phyloP scores from a whole-genome alignment of 169 alveolate genomes.

The Besnoitia besnoiti region DNA sequence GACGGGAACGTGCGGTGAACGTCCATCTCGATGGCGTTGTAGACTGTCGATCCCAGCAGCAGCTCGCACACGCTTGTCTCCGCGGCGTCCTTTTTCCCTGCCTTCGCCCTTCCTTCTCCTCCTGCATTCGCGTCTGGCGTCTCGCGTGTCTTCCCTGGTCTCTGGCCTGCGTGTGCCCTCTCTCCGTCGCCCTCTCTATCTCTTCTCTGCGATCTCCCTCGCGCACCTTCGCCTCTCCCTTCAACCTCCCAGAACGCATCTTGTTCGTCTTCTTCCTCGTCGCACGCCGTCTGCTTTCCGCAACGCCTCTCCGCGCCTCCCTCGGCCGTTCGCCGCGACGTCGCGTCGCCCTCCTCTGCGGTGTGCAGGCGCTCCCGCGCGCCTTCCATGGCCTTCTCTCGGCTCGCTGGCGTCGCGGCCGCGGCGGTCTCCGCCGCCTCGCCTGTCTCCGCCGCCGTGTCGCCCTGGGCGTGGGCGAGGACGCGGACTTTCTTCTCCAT shows the following conservation, averaged over 20 bases:
- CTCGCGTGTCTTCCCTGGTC: background rate
- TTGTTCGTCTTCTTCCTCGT: background rate
- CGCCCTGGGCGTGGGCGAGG: constrained; percentile 24
- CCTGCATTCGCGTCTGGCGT: background rate
- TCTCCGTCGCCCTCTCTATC: background rate
- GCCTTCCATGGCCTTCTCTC: background rate
- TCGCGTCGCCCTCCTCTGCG: background rate
- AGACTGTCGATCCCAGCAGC: constrained; percentile 16
- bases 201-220: background rate
- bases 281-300: background rate
- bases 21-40: constrained; percentile 50
- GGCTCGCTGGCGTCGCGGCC: background rate
- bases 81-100: background rate
- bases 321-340: background rate
- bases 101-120: background rate
- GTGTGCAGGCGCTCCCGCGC: background rate
- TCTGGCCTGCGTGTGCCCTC: background rate
- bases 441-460: background rate
- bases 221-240: background rate
- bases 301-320: background rate
- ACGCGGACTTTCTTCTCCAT: background rate
- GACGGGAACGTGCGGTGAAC: constrained; percentile 43
- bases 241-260: background rate
- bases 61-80: background rate
- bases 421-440: background rate